Evolutionary conservation across 2,329 filamentous ascomycete genomes (phyloP).

Genomic region (Trichoderma cornu-damae): DNA sequence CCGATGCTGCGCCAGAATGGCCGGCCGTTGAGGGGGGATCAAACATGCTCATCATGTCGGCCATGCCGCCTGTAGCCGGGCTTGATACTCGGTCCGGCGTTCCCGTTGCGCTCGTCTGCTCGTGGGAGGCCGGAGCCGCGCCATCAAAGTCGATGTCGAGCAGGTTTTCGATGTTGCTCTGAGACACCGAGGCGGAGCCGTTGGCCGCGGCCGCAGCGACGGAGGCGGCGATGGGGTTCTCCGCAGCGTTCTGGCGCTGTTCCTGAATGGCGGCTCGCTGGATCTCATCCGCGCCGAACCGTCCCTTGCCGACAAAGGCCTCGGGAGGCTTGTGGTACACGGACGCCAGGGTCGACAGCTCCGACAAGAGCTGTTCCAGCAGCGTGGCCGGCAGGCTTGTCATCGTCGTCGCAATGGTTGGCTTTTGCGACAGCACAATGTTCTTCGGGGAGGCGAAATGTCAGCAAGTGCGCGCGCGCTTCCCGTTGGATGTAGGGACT

Average conservation of each 20-base stretch:
- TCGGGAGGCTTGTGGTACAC: conserved; percentile 98
- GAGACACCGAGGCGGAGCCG: conserved; percentile 50
- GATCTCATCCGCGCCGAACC: conserved; percentile 89
- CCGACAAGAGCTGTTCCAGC: conserved; percentile 81
- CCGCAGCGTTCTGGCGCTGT: conserved; percentile 82
- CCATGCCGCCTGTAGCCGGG: conserved; percentile 52
- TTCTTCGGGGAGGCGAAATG: conserved; percentile 40
- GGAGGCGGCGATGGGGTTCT: conserved; percentile 89
- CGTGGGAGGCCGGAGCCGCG: conserved; percentile 80
- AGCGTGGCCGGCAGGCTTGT: conserved; percentile 77
- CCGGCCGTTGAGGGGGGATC: conserved; percentile 57
- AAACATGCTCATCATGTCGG: conserved; percentile 65
- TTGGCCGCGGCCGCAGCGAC: conserved; percentile 66
- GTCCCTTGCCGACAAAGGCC: conserved; percentile 94
- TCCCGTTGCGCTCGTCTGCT: conserved; percentile 49
- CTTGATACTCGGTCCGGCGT: conserved; percentile 67
- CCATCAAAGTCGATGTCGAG: conserved; percentile 96
- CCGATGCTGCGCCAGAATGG: conserved; percentile 31
- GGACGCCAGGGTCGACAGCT: conserved; percentile 90
- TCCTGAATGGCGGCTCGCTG: conserved; percentile 96
- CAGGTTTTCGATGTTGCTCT: conserved; percentile 87
- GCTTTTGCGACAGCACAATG: conserved; percentile 89
- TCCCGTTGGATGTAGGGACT: background rate
- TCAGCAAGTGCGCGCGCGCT: background rate
- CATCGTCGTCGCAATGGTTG: conserved; percentile 90